Conservation (phyloP, 2,329 filamentous ascomycete species). For the Diaporthe vaccinii region DNA sequence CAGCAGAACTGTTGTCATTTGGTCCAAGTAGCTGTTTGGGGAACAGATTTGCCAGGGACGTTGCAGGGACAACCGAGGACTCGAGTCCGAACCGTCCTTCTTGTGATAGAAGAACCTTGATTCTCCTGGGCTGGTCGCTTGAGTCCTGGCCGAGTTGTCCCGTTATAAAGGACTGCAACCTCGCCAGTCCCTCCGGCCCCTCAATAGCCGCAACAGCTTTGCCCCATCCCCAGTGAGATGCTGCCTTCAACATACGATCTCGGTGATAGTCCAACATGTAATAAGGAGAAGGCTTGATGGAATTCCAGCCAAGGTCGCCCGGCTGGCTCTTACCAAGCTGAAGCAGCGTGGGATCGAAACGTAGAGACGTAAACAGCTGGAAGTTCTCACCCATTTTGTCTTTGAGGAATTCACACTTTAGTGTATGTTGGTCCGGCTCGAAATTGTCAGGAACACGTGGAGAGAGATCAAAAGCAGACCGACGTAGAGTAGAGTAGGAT, state of each 20-base stretch:
- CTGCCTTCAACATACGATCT: constrained; percentile 79
- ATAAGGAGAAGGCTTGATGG: constrained; percentile 69
- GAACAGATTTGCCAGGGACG: constrained; percentile 67
- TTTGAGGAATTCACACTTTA: too few relatives aligned
- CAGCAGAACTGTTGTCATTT: not conserved
- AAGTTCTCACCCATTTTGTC: constrained; percentile 61
- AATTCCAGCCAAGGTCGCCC: constrained; percentile 65
- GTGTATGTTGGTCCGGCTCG: not conserved
- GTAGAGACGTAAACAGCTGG: constrained; percentile 77
- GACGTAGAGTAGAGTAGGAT: not conserved
- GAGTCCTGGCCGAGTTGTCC: constrained; percentile 45
- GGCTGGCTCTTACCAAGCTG: constrained; percentile 54
- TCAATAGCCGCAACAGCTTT: constrained; percentile 59
- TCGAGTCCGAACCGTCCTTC: constrained; percentile 62
- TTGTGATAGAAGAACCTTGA: constrained; percentile 68
- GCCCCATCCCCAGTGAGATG: constrained; percentile 68
- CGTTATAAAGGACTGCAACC: constrained; percentile 56
- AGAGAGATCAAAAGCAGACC: not conserved
- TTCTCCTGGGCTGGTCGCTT: constrained; percentile 55
- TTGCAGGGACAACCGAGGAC: constrained; percentile 51
- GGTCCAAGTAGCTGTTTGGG: constrained; percentile 68
- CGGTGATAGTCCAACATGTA: constrained; percentile 87
- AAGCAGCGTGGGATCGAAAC: constrained; percentile 75
- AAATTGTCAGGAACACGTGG: not conserved
- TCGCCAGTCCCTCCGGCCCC: constrained; percentile 60